Conservation (phyloP, 176 grass and related monocot genomes). For the Canna indica region DNA sequence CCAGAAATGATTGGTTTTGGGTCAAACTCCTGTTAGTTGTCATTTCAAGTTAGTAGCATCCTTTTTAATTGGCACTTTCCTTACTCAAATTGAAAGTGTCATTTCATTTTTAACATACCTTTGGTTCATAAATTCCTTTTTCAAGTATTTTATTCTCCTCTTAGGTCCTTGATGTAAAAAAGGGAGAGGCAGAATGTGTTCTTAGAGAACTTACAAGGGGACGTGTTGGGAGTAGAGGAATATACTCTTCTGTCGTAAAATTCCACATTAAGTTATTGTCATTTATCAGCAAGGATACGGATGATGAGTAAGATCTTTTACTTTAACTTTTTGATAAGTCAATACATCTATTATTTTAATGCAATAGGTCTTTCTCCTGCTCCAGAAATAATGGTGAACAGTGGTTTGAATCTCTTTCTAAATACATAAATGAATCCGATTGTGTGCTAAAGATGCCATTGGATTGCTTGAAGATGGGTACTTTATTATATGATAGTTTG, state of each 20-base stretch:
- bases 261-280: constrained; percentile 72
- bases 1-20: too few relatives aligned
- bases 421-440: constrained; percentile 41
- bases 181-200: constrained; percentile 64
- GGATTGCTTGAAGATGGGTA: constrained; percentile 32
- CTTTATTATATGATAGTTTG: constrained; percentile 53
- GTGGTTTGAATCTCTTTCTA: constrained; percentile 48
- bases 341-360: neutral
- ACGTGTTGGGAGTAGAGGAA: constrained; percentile 33
- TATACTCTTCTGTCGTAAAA: constrained; percentile 33
- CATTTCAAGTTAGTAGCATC: neutral
- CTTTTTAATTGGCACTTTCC: neutral
- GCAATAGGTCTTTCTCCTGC: constrained; percentile 28
- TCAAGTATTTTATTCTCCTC: neutral
- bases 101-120: neutral
- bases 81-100: constrained; percentile 11
- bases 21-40: neutral
- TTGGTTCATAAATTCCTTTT: neutral
- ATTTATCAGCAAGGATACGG: constrained; percentile 49
- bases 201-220: constrained; percentile 61
- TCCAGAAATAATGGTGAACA: constrained; percentile 43
- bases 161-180: constrained; percentile 66
- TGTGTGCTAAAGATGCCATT: constrained; percentile 27
- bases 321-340: neutral
- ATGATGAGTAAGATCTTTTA: constrained; percentile 38